Percentiles rank a stretch among this genome's conserved stretches.
Conservation (phyloP, 2,329 filamentous ascomycete species). For the Sphaerulina vaccinii region DNA sequence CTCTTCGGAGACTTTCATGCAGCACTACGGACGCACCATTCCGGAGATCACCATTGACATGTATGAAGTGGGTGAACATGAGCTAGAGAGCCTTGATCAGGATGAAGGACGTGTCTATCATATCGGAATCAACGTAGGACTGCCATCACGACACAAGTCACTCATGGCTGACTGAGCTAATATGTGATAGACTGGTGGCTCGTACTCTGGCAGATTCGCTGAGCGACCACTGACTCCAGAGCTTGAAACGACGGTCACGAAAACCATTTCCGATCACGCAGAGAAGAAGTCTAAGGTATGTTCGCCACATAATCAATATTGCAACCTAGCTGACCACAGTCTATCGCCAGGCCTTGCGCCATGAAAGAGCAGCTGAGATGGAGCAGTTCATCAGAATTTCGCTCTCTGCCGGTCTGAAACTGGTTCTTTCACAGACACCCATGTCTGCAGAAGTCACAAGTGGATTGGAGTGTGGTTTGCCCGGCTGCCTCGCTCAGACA, state of each 20-base stretch:
- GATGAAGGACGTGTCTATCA: slow-evolving; percentile 23
- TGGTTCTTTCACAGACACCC: slow-evolving; percentile 10
- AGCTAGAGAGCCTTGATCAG: slow-evolving; percentile 13
- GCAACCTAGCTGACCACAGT: not conserved
- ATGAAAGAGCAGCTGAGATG: slow-evolving; percentile 39
- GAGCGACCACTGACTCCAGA: slow-evolving; percentile 13
- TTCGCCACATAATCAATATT: not conserved
- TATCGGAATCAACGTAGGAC: slow-evolving; percentile 17
- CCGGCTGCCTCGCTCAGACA: slow-evolving; percentile 10
- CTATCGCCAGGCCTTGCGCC: slow-evolving; percentile 17
- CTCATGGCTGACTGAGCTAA: slow-evolving; percentile 4
- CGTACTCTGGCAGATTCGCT: slow-evolving; percentile 19
- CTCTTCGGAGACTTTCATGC: slow-evolving; percentile 12
- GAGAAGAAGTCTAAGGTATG: slow-evolving; percentile 8
- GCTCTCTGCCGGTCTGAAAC: slow-evolving; percentile 4
- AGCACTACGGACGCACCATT: slow-evolving; percentile 10
- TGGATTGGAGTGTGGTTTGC: slow-evolving; percentile 9
- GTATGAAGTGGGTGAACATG: slow-evolving; percentile 14
- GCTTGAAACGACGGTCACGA: not conserved
- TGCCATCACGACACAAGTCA: too few relatives aligned
- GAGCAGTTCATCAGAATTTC: slow-evolving; percentile 1
- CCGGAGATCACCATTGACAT: slow-evolving; percentile 15
- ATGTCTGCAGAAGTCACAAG: not conserved
- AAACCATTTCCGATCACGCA: slow-evolving; percentile 1
- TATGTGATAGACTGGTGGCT: slow-evolving; percentile 12